phyloP scores from a whole-genome alignment of 1,139 yeast genomes.

The Maudiozyma humilis region DNA sequence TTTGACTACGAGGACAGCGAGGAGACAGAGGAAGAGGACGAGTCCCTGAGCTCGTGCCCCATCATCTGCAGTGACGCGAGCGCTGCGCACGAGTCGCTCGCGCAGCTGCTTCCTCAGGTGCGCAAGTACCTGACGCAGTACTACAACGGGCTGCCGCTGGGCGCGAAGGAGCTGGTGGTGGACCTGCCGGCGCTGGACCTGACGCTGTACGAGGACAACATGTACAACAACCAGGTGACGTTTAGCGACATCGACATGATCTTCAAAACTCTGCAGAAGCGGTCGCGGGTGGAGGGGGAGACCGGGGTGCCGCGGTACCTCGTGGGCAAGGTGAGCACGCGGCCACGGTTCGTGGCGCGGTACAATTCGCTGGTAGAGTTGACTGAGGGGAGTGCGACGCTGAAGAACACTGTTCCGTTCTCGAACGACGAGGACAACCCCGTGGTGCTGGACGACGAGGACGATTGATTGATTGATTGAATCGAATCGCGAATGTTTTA shows the following conservation, averaged over 20 bases:
- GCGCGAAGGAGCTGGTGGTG: constrained; percentile 25
- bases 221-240: constrained; percentile 27
- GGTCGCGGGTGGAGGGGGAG: constrained; percentile 22
- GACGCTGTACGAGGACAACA: constrained; percentile 29
- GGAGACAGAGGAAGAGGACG: constrained; percentile 7
- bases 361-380: constrained; percentile 31
- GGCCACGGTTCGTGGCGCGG: constrained; percentile 29
- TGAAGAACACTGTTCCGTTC: constrained; percentile 27
- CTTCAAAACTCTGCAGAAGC: constrained; percentile 23
- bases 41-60: constrained; percentile 10
- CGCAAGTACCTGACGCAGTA: constrained; percentile 22
- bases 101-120: constrained; percentile 20
- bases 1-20: constrained; percentile 18
- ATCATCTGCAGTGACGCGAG: constrained; percentile 20
- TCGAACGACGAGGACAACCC: constrained; percentile 29
- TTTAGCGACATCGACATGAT: constrained; percentile 29
- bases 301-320: constrained; percentile 19
- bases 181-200: constrained; percentile 25
- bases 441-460: constrained; percentile 25
- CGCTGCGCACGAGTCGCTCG: constrained; percentile 18
- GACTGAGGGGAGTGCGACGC: constrained; percentile 28
- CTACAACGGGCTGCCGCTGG: constrained; percentile 22
- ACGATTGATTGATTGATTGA: background rate
- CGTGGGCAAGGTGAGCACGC: constrained; percentile 16
- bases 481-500: too few relatives aligned